A percentile compares a stretch with the other conserved stretches of the same genome.
These are phyloP conservation scores for Lojkania enalia DNA, from an alignment of 2,329 filamentous ascomycete genomes.

Conservation along the genomic window DNA sequence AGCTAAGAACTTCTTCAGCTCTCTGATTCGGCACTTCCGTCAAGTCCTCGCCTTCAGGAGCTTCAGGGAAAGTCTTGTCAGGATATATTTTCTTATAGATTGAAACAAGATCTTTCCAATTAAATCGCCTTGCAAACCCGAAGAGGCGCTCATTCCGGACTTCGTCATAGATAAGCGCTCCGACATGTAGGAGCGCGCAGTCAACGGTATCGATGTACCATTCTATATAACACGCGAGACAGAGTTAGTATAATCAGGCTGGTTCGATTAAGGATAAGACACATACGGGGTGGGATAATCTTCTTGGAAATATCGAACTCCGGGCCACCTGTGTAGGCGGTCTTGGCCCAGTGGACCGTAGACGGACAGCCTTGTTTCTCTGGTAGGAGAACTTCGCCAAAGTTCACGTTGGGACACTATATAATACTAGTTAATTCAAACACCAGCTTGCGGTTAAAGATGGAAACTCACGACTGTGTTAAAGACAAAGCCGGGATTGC, in stretches of 20 bases:
- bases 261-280: neutral
- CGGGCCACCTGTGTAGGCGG: conserved; percentile 24
- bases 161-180: conserved; percentile 52
- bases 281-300: conserved; percentile 38
- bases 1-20: conserved; percentile 31
- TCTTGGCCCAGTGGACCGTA: conserved; percentile 30
- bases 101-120: conserved; percentile 50
- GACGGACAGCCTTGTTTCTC: conserved; percentile 38
- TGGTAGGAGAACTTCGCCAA: conserved; percentile 42
- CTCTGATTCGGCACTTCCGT: conserved; percentile 23
- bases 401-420: conserved; percentile 41
- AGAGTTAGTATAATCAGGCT: neutral
- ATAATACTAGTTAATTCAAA: conserved; percentile 2
- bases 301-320: conserved; percentile 51
- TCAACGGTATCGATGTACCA: conserved; percentile 31
- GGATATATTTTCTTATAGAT: conserved; percentile 47
- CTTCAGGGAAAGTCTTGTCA: conserved; percentile 37
- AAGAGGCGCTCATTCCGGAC: conserved; percentile 58
- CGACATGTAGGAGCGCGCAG: conserved; percentile 56
- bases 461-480: conserved; percentile 40
- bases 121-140: conserved; percentile 54
- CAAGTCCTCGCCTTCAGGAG: conserved; percentile 23
- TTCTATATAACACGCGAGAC: conserved; percentile 15
- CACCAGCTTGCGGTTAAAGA: neutral
- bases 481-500: conserved; percentile 50